Evolutionary conservation across 2,329 filamentous ascomycete genomes (phyloP).

Genomic region (Verticillium isaacii): DNA sequence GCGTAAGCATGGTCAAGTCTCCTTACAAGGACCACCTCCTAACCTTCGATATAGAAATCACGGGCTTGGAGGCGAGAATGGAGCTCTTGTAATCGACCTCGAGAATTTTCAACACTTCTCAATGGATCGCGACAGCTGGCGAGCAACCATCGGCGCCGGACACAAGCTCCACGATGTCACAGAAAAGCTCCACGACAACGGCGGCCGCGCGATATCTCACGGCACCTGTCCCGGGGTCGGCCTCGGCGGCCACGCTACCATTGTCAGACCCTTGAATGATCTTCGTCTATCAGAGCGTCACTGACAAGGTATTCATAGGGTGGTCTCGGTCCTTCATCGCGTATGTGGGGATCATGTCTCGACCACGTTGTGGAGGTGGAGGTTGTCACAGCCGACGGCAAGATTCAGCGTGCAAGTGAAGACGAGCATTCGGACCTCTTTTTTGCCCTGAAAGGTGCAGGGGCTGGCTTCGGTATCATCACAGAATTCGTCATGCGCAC

Average conservation of each 20-base stretch:
- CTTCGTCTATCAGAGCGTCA: neutral
- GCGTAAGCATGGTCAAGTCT: slow-evolving; percentile 32
- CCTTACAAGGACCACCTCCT: neutral
- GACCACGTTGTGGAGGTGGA: slow-evolving; percentile 52
- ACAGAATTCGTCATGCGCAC: slow-evolving; percentile 54
- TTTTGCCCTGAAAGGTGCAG: slow-evolving; percentile 52
- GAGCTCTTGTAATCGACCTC: slow-evolving; percentile 50
- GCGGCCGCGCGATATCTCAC: slow-evolving; percentile 53
- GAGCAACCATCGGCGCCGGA: slow-evolving; percentile 51
- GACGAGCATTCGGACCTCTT: slow-evolving; percentile 48
- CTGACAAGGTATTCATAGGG: slow-evolving; percentile 31
- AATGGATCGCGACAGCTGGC: slow-evolving; percentile 47
- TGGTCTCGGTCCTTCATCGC: slow-evolving; percentile 52
- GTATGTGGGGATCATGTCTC: slow-evolving; percentile 53
- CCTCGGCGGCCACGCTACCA: slow-evolving; percentile 53
- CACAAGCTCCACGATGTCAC: slow-evolving; percentile 48
- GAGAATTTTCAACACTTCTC: slow-evolving; percentile 45
- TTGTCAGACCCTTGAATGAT: slow-evolving; percentile 31
- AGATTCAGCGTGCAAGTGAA: slow-evolving; percentile 41
- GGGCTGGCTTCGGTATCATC: slow-evolving; percentile 51
- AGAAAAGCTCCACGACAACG: slow-evolving; percentile 41
- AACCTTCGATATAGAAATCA: neutral
- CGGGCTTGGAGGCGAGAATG: slow-evolving; percentile 45
- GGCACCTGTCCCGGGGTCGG: slow-evolving; percentile 56
- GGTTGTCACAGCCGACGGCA: slow-evolving; percentile 53